These are phyloP conservation scores for Neonectria sp. DNA, from an alignment of 2,329 filamentous ascomycete species.

Conservation along the genomic window DNA sequence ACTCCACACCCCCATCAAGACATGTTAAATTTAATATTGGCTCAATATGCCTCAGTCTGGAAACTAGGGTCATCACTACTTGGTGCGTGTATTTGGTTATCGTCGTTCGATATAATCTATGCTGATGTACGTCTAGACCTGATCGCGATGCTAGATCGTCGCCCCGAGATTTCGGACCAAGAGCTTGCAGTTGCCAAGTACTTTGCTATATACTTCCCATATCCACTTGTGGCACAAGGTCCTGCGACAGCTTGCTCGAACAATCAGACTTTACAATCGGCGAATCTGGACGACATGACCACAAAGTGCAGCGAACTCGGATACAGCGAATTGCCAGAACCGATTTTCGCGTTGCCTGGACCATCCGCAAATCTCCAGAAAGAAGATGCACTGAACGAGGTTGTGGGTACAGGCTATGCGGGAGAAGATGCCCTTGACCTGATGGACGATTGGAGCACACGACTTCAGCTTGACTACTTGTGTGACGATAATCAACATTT, in stretches of 20 bases:
- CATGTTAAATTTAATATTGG: not conserved
- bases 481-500: slow-evolving; percentile 1
- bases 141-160: not conserved
- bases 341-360: no score
- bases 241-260: no score
- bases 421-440: not conserved
- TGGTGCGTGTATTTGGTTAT: not conserved
- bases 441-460: not conserved
- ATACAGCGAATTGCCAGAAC: no score
- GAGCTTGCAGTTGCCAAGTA: not conserved
- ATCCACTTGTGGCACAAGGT: not conserved
- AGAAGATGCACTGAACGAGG: no score
- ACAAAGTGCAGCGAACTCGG: no score
- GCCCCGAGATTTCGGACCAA: not conserved
- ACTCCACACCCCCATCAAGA: not conserved
- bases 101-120: not conserved
- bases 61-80: not conserved
- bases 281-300: no score
- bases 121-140: not conserved
- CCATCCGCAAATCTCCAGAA: no score
- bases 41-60: not conserved
- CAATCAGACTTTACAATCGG: no score
- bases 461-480: not conserved
- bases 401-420: no score
- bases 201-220: slow-evolving; percentile 1